Conservation (phyloP, 306 rosid species). For the Oxytropis ochrocephala region DNA sequence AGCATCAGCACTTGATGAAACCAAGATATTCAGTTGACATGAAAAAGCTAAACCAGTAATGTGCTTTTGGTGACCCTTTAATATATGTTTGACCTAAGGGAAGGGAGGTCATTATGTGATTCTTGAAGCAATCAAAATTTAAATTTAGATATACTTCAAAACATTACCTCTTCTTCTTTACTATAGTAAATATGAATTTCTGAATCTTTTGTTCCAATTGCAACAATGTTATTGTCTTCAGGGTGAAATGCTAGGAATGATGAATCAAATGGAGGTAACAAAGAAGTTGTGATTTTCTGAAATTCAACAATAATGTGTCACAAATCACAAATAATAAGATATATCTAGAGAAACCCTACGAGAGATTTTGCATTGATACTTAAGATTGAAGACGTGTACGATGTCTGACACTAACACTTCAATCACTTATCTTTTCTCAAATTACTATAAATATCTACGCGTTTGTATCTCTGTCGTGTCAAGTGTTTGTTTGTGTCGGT, state of each 20-base stretch:
- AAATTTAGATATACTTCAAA: neutral
- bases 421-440: too few species aligned
- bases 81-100: slow-evolving; percentile 39
- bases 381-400: too few species aligned
- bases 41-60: slow-evolving; percentile 70
- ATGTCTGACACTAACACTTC: too few species aligned
- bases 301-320: neutral
- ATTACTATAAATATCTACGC: too few species aligned
- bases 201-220: slow-evolving; percentile 69
- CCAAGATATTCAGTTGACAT: slow-evolving; percentile 39
- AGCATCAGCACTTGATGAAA: slow-evolving; percentile 68
- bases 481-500: too few species aligned
- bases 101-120: neutral
- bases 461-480: too few species aligned
- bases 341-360: neutral
- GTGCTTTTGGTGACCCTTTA: slow-evolving; percentile 64
- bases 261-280: slow-evolving; percentile 62
- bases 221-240: slow-evolving; percentile 64
- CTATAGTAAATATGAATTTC: slow-evolving; percentile 59
- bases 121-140: slow-evolving; percentile 11
- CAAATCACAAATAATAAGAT: neutral
- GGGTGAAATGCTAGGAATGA: slow-evolving; percentile 66
- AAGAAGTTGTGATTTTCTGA: slow-evolving; percentile 51
- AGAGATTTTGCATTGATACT: too few species aligned
- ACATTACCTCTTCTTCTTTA: slow-evolving; percentile 52